Conservation (phyloP, 441 rosid species). For the Syzygium syzygioides region DNA sequence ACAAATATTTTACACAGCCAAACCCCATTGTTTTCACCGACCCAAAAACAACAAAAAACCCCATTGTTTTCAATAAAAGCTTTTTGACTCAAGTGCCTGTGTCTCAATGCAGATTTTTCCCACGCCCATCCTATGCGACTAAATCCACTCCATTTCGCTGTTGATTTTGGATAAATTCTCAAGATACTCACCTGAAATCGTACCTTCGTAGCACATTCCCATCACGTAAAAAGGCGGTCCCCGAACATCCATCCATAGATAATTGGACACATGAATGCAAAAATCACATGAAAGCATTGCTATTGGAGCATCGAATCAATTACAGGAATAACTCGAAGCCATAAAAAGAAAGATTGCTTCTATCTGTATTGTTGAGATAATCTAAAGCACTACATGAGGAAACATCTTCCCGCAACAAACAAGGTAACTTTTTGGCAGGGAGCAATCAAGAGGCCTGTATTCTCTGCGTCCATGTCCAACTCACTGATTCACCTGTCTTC, state of each 20-base stretch:
- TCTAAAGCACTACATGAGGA: background rate
- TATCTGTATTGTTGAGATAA: background rate
- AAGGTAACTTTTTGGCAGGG: background rate
- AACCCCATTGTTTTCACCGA: background rate
- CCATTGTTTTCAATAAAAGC: background rate
- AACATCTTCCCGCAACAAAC: background rate
- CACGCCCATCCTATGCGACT: background rate
- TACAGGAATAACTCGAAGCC: background rate
- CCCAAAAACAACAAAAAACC: too few species aligned
- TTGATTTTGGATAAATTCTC: background rate
- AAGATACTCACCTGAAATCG: background rate
- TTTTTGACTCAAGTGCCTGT: background rate
- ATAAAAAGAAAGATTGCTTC: background rate
- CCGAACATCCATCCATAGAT: background rate
- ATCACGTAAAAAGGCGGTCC: background rate
- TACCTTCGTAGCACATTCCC: background rate
- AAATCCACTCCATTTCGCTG: background rate
- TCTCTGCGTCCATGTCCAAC: background rate
- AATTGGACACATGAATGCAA: background rate
- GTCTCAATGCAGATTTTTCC: background rate
- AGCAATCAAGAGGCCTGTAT: background rate
- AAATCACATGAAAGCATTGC: background rate
- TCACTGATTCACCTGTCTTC: background rate
- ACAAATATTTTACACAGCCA: background rate
- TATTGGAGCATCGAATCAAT: background rate